A percentile compares a stretch with the other conserved stretches of the same genome.
Evolutionary conservation across 208 protist species (phyloP).

Genomic region (Crithidia expoeki): DNA sequence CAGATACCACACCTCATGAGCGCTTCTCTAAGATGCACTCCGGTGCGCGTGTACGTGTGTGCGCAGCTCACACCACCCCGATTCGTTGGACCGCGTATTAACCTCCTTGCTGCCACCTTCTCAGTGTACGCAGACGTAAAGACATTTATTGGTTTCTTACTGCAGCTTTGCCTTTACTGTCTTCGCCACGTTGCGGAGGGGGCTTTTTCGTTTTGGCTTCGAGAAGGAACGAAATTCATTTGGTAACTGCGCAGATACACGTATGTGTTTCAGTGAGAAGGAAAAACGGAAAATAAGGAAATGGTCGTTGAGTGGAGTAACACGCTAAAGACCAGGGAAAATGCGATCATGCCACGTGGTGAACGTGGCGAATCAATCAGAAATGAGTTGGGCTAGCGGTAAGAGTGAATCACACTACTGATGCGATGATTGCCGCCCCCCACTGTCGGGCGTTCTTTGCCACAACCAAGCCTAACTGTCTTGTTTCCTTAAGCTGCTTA

Average conservation of each 20-base stretch:
- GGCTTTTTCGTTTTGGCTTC: not conserved
- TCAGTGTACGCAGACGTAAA: not conserved
- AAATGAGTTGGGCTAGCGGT: too few relatives aligned
- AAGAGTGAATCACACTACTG: too few relatives aligned
- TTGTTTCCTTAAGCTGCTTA: too few relatives aligned
- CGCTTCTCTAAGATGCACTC: not conserved
- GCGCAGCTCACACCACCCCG: not conserved
- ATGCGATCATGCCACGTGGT: too few relatives aligned
- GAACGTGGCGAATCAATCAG: too few relatives aligned
- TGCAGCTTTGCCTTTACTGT: not conserved
- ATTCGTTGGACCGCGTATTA: not conserved
- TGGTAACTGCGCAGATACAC: not conserved
- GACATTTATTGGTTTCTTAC: not conserved
- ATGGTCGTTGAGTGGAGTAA: not conserved
- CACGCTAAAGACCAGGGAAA: not conserved
- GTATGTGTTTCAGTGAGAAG: not conserved
- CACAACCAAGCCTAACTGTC: too few relatives aligned
- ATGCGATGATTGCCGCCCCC: too few relatives aligned
- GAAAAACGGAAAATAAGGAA: not conserved
- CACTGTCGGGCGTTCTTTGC: too few relatives aligned
- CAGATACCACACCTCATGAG: not conserved
- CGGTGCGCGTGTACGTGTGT: constrained; percentile 8
- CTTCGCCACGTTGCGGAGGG: too few relatives aligned
- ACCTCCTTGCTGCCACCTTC: not conserved
- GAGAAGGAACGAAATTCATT: not conserved